Evolutionary conservation across 2,329 filamentous ascomycete genomes (phyloP), one percentile per base, ranked within the genome.

Genomic region (Colletotrichum spaethianum): DNA sequence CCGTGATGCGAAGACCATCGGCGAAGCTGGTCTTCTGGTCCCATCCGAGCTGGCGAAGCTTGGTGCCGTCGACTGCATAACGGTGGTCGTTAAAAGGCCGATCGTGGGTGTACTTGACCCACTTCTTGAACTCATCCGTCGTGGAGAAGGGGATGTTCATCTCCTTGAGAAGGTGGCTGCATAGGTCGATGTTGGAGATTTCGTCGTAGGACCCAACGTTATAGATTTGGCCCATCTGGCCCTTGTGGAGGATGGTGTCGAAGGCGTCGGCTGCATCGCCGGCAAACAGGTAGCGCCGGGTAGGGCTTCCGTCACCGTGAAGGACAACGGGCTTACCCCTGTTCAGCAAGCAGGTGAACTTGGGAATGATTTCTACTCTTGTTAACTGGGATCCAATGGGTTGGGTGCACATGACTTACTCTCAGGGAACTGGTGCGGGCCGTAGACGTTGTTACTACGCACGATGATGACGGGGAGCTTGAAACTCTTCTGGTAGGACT

Each of bases 401-500:
- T 9, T 40, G 14, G 11, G 12, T 16, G 2, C 36, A 28, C 11
- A 14, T 26, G 16, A 77, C 92, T 82, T 83, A 95, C 93, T 95
- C 83, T 95, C 93, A 0, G 93, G 93, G 79, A 92, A 95, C 79
- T 96, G 93, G 79, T 95, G 93, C 28, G 94, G 94, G 0, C 94
- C 94, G 77, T 95, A 96, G 38, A 96, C 93, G 77, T 96, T 96
- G 84, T 96, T 96, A 79, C 93, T 93, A 61, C 93, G 88, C 36
- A 95, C 92, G 76, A 95, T 93, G 74, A 96, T 94, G 63, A 91
- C 90, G 1, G 93, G 93, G 16, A 96, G 86, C 80, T 93, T 93
- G 86, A 95, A 95, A 81, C 92, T 94, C 83, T 93, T 94, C 79
- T 92, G 89, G 80, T 95, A 96, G n/a, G 93, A 94, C 80, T 93